Evolutionary conservation across 1,284 basidiomycete species (phyloP), one percentile per base, ranked within the genome.

Genomic region (Vanrija humicola): DNA sequence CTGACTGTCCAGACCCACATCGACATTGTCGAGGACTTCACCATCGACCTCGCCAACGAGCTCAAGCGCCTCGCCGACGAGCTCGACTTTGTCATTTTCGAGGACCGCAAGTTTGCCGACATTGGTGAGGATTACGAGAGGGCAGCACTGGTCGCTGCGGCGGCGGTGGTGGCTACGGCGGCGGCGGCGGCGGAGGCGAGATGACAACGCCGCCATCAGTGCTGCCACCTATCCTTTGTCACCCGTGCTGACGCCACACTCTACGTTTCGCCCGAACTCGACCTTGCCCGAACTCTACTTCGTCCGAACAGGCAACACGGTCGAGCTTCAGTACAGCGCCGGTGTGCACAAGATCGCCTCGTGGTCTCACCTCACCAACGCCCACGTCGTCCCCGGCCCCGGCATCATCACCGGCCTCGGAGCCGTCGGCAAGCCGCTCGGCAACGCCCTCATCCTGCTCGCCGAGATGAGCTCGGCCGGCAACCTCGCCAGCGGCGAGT

Each of bases 101-200:
- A 98, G 78, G 96, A 99, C 79, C 82, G 96, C 64, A 99, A 99
- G 77, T 99, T 99, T 70, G 96, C 96, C 21, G 96, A 99, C 77
- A 98, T 99, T 60, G 95, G 94, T 92, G 65, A 61, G 82, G 74
- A 8, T 15, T 29, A n/a, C 39, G 39, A 42, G 19, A 19, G 21
- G 21, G 21, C 21, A 23, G 39, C 10, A 6, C 6, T n/a, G 39
- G 18, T 18, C 8, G 38, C 38, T 7, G 38, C 38, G 14, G 21
- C 16, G 38, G 38, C 38, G 14, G 38, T 39, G 16, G 38, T 9
- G 16, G 28, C n/a, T n/a, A n/a, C 28, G 28, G 7, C 28, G 28
- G 28, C 28, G 28, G 34, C 34, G 34, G 34, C 9, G 14, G 34
- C 34, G 48, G 38, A 28, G 38, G 25, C 25, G n/a, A 40, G 9